Percentiles rank a stretch among this genome's conserved stretches.
Evolutionary conservation across 1,139 yeast genomes (phyloP).

Genomic region (Saccharomyces hybrid): DNA sequence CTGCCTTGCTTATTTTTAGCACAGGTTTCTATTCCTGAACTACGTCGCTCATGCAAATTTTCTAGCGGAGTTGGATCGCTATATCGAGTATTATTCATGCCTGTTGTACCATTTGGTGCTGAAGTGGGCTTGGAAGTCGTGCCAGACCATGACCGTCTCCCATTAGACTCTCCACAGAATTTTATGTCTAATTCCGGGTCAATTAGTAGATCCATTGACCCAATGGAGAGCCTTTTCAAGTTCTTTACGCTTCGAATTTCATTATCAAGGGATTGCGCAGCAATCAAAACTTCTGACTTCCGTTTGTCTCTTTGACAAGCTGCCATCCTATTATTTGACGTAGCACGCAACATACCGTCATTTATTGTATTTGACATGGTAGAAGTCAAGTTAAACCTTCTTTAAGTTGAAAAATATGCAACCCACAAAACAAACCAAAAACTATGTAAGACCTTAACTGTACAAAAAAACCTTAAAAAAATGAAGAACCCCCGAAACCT

Average conservation of each 20-base stretch:
- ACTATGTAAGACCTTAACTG: not conserved
- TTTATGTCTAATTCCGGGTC: constrained; percentile 27
- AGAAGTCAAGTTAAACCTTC: not conserved
- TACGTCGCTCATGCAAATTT: not conserved
- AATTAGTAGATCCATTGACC: constrained; percentile 25
- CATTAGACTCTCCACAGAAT: constrained; percentile 3
- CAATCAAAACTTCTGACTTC: constrained; percentile 28
- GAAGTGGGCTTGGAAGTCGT: constrained; percentile 9
- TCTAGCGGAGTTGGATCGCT: constrained; percentile 6
- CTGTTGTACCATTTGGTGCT: constrained; percentile 4
- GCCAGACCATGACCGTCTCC: constrained; percentile 13
- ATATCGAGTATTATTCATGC: constrained; percentile 5
- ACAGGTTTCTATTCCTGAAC: not conserved
- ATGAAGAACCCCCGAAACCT: not conserved
- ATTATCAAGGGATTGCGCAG: constrained; percentile 28
- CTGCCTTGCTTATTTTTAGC: not conserved
- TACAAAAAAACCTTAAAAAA: not conserved
- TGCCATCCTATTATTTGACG: not conserved
- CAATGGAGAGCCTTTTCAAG: constrained; percentile 29
- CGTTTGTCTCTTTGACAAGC: constrained; percentile 16
- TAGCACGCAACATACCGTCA: not conserved
- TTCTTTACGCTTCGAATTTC: constrained; percentile 29
- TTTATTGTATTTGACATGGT: not conserved
- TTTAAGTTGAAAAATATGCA: not conserved
- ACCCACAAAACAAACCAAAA: not conserved